Evolutionary conservation across 352 stramenopile species (phyloP).

Genomic region (Pythium guiyangense): DNA sequence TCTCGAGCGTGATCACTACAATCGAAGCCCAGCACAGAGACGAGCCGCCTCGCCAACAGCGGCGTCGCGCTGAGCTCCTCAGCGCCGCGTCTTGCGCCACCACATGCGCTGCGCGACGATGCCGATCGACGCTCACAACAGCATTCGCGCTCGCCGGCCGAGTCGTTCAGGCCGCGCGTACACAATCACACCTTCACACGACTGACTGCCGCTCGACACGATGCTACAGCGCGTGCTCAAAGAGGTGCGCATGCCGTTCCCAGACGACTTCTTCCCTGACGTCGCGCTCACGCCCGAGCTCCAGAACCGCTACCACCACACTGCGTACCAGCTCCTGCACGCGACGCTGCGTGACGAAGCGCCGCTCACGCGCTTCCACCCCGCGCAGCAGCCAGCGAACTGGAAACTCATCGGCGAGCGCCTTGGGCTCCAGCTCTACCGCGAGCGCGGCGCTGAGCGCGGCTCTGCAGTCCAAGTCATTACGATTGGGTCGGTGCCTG

Average conservation of each 20-base stretch:
- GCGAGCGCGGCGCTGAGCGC: conserved; percentile 46
- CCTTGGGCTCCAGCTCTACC: conserved; percentile 47
- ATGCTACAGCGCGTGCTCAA: conserved; percentile 61
- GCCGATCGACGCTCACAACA: too few species aligned
- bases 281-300: conserved; percentile 31
- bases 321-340: conserved; percentile 27
- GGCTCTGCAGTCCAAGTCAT: conserved; percentile 49
- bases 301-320: conserved; percentile 28
- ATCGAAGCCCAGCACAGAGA: too few species aligned
- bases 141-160: too few species aligned
- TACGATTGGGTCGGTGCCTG: conserved; percentile 36
- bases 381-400: conserved; percentile 40
- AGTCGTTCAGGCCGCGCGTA: too few species aligned
- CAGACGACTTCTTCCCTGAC: conserved; percentile 61
- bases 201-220: too few species aligned
- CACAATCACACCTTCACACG: too few species aligned
- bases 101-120: too few species aligned
- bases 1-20: too few species aligned
- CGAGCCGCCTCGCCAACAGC: too few species aligned
- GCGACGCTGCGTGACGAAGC: conserved; percentile 36
- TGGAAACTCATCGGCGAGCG: conserved; percentile 61
- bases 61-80: too few species aligned
- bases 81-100: too few species aligned
- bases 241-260: conserved; percentile 59
- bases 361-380: conserved; percentile 45